Conservation (phyloP, 306 rosid genomes). For the Ormosia emarginata region DNA sequence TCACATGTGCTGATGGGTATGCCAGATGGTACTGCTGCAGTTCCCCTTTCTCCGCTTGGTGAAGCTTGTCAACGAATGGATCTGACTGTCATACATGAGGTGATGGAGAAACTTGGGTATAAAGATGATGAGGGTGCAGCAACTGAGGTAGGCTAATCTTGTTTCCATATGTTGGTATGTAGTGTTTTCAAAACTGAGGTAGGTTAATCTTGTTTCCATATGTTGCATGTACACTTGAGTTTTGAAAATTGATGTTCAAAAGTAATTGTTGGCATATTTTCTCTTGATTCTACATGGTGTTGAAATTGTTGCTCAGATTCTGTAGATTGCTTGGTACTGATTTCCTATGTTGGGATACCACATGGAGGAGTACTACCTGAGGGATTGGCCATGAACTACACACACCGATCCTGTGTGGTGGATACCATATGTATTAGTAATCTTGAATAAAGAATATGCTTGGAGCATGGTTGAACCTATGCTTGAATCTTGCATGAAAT, state of each 20-base stretch:
- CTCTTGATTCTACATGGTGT: neutral
- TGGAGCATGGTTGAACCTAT: neutral
- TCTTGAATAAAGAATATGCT: neutral
- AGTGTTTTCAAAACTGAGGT: too few relatives aligned
- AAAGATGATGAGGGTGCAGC: slow-evolving; percentile 96
- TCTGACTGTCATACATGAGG: slow-evolving; percentile 83
- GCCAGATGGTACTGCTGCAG: slow-evolving; percentile 55
- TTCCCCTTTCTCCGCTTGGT: slow-evolving; percentile 71
- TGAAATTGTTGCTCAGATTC: neutral
- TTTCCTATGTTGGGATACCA: neutral
- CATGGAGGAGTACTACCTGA: neutral
- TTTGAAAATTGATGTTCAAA: neutral
- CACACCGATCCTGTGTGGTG: neutral
- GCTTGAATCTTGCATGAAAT: neutral
- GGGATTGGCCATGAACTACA: neutral
- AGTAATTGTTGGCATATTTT: neutral
- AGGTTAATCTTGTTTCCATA: too few relatives aligned
- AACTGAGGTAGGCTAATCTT: slow-evolving; percentile 55
- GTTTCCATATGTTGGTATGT: neutral
- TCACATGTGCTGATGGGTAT: slow-evolving; percentile 87
- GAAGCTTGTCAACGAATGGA: slow-evolving; percentile 86
- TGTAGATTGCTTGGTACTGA: neutral
- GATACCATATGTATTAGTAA: neutral
- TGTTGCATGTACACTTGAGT: neutral
- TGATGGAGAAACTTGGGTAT: slow-evolving; percentile 79